phyloP scores from a whole-genome alignment of 257 asterid genomes.

The Plectranthus barbatus region DNA sequence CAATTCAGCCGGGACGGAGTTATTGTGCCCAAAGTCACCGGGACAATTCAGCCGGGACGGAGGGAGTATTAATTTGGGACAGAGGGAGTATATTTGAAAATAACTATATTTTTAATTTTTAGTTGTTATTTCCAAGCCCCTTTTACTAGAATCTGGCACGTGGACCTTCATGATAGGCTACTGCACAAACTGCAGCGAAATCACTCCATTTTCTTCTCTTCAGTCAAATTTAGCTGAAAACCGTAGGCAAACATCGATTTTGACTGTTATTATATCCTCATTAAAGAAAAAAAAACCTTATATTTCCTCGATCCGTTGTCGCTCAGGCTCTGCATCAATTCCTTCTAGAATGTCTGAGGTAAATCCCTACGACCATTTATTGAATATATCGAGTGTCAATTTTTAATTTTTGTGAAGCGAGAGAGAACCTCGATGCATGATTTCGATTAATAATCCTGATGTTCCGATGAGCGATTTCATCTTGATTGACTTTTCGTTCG shows the following conservation, averaged over 20 bases:
- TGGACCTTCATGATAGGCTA: slow-evolving; percentile 1
- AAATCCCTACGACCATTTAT: neutral
- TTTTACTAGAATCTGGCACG: neutral
- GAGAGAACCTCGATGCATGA: neutral
- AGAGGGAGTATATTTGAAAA: too few relatives aligned
- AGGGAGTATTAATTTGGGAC: too few relatives aligned
- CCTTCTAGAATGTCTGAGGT: slow-evolving; percentile 43
- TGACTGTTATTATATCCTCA: too few relatives aligned
- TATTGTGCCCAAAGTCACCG: too few relatives aligned
- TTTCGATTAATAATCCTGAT: neutral
- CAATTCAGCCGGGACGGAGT: too few relatives aligned
- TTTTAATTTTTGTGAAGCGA: neutral
- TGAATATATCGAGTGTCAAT: neutral
- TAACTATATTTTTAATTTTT: too few relatives aligned
- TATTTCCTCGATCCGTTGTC: slow-evolving; percentile 2
- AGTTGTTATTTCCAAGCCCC: too few relatives aligned
- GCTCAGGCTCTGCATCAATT: slow-evolving; percentile 1
- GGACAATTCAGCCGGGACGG: too few relatives aligned
- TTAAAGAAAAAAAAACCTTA: too few relatives aligned
- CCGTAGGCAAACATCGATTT: neutral
- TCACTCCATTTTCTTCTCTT: neutral
- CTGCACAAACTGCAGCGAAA: slow-evolving; percentile 4
- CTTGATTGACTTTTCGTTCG: neutral
- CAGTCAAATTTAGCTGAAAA: neutral
- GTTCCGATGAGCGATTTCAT: neutral